Evolutionary conservation across 2,329 filamentous ascomycete species (phyloP).

Genomic region (Sporothrix humicola): DNA sequence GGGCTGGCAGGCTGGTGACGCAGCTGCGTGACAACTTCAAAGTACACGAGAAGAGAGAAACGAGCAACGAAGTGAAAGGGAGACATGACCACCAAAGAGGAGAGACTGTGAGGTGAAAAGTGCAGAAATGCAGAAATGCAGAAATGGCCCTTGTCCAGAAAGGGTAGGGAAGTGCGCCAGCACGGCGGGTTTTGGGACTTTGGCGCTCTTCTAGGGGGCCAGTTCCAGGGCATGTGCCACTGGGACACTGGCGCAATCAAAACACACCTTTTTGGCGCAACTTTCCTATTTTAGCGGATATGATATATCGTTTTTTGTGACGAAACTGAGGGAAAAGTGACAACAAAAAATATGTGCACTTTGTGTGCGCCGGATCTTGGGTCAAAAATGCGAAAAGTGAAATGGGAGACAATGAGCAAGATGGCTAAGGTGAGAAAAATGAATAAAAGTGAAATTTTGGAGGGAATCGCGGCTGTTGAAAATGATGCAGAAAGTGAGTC

Average conservation of each 20-base stretch:
- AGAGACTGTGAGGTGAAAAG: not conserved
- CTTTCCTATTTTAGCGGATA: conserved; percentile 7
- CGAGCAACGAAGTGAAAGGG: too few species aligned
- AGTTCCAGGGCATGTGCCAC: not conserved
- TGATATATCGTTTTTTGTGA: not conserved
- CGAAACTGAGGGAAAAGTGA: not conserved
- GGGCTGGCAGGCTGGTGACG: too few species aligned
- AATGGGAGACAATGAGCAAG: not conserved
- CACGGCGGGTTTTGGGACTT: not conserved
- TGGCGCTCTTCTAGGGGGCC: not conserved
- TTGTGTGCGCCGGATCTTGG: not conserved
- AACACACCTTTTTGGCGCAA: not conserved
- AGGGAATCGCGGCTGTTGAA: not conserved
- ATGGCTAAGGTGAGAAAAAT: not conserved
- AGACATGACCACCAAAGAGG: too few species aligned
- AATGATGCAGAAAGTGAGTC: too few species aligned
- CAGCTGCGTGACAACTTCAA: too few species aligned
- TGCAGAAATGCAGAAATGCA: not conserved
- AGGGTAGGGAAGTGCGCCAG: conserved; percentile 9
- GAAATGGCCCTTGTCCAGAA: not conserved
- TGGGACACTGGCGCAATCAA: not conserved
- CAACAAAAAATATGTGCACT: not conserved
- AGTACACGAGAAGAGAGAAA: too few species aligned
- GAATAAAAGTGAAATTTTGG: not conserved
- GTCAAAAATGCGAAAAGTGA: not conserved